Evolutionary conservation across 305 asterid species (phyloP).

Genomic region (Fraxinus xanthoxyloides): DNA sequence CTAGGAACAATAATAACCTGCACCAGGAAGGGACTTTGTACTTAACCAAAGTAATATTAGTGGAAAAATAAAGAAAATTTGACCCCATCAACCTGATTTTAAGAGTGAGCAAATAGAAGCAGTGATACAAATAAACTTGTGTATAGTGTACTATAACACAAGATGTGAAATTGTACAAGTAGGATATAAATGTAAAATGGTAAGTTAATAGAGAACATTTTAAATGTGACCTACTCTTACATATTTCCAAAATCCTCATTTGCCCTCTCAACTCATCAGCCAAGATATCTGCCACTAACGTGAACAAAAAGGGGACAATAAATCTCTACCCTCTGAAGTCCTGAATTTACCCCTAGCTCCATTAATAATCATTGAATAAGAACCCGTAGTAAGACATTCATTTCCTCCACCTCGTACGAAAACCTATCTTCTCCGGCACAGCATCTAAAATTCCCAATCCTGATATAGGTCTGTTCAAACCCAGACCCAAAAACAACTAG

Average conservation of each 20-base stretch:
- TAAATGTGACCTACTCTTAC: background rate
- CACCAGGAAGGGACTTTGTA: conserved; percentile 21
- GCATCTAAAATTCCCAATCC: background rate
- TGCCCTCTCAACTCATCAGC: background rate
- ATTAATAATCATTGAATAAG: background rate
- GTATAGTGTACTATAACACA: background rate
- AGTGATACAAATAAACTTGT: background rate
- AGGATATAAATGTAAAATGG: background rate
- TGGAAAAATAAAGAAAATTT: background rate
- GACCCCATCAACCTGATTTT: background rate
- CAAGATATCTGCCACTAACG: background rate
- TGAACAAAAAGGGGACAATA: background rate
- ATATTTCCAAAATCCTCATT: background rate
- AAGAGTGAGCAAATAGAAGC: background rate
- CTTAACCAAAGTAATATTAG: conserved; percentile 20
- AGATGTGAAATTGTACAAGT: background rate
- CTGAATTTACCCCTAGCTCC: background rate
- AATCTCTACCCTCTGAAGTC: background rate
- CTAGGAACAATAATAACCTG: conserved; percentile 67
- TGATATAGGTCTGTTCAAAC: background rate
- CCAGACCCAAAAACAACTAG: background rate
- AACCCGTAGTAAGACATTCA: background rate
- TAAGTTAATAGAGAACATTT: background rate
- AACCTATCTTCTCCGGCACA: background rate
- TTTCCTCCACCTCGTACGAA: background rate